Conservation (phyloP, 805 yeast genomes). For the Metschnikowia gelsemii region DNA sequence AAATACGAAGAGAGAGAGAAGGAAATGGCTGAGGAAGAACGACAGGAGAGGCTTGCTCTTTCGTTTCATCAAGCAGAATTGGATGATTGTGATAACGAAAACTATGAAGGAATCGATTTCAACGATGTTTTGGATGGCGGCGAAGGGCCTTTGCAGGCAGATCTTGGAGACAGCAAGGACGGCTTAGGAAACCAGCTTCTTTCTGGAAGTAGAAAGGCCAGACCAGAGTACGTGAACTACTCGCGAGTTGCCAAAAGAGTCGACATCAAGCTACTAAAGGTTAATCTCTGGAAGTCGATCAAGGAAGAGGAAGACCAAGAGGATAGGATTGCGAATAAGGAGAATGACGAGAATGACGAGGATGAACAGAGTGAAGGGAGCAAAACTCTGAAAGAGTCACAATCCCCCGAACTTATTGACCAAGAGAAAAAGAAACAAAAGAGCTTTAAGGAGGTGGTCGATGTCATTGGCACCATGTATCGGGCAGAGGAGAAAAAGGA, state of each 20-base stretch:
- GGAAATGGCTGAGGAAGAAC: constrained; percentile 30
- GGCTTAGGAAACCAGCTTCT: constrained; percentile 21
- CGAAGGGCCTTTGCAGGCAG: constrained; percentile 14
- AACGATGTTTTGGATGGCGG: constrained; percentile 42
- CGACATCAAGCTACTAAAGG: constrained; percentile 70
- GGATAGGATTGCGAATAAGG: no score
- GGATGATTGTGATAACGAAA: constrained; percentile 40
- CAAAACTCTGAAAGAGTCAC: no score
- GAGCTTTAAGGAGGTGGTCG: constrained; percentile 46
- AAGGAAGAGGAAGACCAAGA: constrained; percentile 20
- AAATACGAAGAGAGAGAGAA: constrained; percentile 46
- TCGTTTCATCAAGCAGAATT: constrained; percentile 42
- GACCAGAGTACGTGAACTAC: constrained; percentile 50
- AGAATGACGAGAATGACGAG: no score
- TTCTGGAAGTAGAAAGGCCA: constrained; percentile 25
- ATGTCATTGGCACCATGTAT: constrained; percentile 52
- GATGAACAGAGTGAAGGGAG: no score
- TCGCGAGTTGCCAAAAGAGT: constrained; percentile 77
- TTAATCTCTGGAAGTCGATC: constrained; percentile 68
- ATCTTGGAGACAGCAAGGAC: constrained; percentile 15
- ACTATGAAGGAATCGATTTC: constrained; percentile 41
- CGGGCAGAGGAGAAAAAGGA: constrained; percentile 58
- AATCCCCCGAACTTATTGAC: constrained; percentile 17
- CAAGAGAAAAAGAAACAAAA: constrained; percentile 27
- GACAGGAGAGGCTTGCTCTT: constrained; percentile 36